phyloP scores from a whole-genome alignment of 345 rosid species.

The Syzygium aromaticum region DNA sequence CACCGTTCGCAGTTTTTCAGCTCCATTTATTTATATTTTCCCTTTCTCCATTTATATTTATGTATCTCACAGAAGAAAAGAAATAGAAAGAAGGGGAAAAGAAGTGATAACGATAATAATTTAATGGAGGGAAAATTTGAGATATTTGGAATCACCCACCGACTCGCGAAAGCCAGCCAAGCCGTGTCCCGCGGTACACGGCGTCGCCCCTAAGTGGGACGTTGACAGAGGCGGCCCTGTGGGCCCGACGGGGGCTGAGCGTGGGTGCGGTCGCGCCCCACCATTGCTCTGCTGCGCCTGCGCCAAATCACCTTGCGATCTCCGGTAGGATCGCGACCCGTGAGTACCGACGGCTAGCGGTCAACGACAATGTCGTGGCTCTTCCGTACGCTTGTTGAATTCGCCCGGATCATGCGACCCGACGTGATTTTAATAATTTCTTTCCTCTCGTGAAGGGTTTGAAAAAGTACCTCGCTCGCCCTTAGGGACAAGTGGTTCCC shows the following conservation, averaged over 20 bases:
- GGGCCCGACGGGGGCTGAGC: too few relatives aligned
- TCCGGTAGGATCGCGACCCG: neutral
- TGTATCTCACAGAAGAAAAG: neutral
- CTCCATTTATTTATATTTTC: neutral
- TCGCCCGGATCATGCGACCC: neutral
- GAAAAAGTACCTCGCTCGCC: rapidly evolving
- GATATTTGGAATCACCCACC: neutral
- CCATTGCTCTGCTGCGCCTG: too few relatives aligned
- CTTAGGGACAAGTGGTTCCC: too few relatives aligned
- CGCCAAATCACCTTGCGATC: neutral
- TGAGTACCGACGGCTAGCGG: neutral
- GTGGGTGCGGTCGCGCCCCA: too few relatives aligned
- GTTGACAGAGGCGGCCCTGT: neutral
- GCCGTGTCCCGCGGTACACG: neutral
- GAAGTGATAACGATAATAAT: too few relatives aligned
- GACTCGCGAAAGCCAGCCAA: neutral
- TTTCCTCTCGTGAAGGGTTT: neutral
- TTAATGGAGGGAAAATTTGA: neutral
- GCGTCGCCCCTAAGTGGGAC: neutral
- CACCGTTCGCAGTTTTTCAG: neutral
- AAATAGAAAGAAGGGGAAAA: neutral
- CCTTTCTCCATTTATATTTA: neutral
- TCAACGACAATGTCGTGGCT: neutral
- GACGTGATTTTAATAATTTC: rapidly evolving
- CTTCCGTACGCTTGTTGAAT: neutral